Evolutionary conservation across 2,329 filamentous ascomycete species (phyloP).

Genomic region (Fusarium sulawesiense): DNA sequence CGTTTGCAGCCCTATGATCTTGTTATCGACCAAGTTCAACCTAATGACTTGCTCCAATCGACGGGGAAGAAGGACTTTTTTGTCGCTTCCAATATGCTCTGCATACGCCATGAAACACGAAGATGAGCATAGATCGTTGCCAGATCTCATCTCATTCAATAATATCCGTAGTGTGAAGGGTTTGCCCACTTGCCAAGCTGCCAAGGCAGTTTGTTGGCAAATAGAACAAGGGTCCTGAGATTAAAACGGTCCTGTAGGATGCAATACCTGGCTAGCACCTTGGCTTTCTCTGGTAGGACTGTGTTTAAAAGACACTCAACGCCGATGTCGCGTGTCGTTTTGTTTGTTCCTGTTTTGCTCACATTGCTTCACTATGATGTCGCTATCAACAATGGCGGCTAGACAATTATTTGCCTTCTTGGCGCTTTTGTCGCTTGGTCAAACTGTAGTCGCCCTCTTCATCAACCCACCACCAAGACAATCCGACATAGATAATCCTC

Average conservation of each 20-base stretch:
- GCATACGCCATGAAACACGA: neutral
- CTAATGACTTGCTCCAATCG: neutral
- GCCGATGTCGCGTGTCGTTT: neutral
- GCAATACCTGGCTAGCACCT: neutral
- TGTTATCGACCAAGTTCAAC: neutral
- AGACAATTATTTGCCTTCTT: neutral
- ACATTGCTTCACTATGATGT: neutral
- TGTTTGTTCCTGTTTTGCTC: neutral
- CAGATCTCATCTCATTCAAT: neutral
- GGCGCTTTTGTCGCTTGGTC: neutral
- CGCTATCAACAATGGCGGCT: neutral
- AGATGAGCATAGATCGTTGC: neutral
- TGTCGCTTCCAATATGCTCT: too few species aligned
- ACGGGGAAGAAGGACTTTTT: rapidly evolving
- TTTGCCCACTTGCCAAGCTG: neutral
- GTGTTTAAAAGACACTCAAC: neutral
- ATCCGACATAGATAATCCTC: neutral
- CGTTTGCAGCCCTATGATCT: neutral
- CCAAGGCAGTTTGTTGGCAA: neutral
- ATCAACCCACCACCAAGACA: slow-evolving; percentile 3
- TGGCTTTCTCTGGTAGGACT: neutral
- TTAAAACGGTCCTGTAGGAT: neutral
- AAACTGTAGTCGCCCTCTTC: neutral
- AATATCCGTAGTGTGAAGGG: neutral
- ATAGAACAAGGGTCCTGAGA: neutral